These are phyloP conservation scores for Sporothrix inflata DNA, from an alignment of 2,329 filamentous ascomycete species.

Conservation along the genomic window DNA sequence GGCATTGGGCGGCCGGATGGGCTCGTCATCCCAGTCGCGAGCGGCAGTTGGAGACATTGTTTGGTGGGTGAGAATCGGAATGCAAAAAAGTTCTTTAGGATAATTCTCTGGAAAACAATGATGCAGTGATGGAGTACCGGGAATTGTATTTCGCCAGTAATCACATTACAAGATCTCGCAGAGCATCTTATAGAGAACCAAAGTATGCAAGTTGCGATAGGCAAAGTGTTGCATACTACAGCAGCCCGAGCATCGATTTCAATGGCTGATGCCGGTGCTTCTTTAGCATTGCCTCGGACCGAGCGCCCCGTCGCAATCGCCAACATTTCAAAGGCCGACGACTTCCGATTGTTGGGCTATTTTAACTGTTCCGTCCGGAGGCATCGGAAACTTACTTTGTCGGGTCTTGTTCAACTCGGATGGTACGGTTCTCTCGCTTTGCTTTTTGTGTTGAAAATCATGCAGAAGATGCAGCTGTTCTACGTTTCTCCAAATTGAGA, in stretches of 20 bases:
- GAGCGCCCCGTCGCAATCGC: background rate
- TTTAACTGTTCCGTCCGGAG: background rate
- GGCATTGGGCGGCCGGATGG: constrained; percentile 4
- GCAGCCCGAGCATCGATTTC: background rate
- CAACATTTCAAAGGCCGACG: background rate
- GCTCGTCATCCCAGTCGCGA: background rate
- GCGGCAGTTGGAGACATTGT: background rate
- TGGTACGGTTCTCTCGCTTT: too few relatives aligned
- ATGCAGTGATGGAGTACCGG: too few relatives aligned
- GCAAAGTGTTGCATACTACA: too few relatives aligned
- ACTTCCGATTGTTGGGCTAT: background rate
- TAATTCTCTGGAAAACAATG: too few relatives aligned
- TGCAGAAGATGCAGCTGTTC: too few relatives aligned
- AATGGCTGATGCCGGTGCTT: background rate
- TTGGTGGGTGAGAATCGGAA: too few relatives aligned
- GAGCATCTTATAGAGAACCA: background rate
- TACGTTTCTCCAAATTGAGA: too few relatives aligned
- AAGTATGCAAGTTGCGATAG: too few relatives aligned
- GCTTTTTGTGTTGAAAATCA: too few relatives aligned
- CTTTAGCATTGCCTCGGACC: background rate
- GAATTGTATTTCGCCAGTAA: too few relatives aligned
- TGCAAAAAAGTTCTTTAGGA: too few relatives aligned
- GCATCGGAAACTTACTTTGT: background rate
- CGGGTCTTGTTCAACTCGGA: too few relatives aligned
- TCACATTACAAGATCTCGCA: background rate